A percentile compares a stretch with the other conserved stretches of the same genome.
Conservation (phyloP, 768 basidiomycete genomes). For the Vararia minispora region DNA sequence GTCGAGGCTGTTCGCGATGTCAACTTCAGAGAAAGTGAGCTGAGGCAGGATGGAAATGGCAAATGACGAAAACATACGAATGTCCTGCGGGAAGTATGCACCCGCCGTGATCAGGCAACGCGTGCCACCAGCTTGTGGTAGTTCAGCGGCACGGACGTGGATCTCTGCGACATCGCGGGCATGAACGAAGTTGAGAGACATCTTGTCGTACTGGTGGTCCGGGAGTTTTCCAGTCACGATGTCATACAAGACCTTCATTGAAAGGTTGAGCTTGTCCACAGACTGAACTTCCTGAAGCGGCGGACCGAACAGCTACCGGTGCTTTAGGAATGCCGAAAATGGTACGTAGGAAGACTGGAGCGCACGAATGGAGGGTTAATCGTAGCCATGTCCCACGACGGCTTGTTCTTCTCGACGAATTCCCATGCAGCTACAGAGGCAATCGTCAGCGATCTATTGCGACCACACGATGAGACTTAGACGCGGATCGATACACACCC, state of each 20-base stretch:
- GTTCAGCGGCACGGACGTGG: conserved; percentile 15
- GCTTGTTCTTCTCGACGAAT: too few relatives aligned
- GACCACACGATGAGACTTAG: not conserved
- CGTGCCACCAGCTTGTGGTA: conserved; percentile 21
- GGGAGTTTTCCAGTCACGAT: not conserved
- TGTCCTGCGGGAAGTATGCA: too few relatives aligned
- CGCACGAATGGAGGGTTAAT: too few relatives aligned
- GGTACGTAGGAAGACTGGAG: too few relatives aligned
- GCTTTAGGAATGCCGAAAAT: not conserved
- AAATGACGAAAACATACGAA: too few relatives aligned
- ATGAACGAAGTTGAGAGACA: conserved; percentile 15
- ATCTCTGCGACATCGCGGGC: conserved; percentile 20
- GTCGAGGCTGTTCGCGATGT: too few relatives aligned
- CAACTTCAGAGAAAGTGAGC: too few relatives aligned
- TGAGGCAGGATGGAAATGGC: too few relatives aligned
- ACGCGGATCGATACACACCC: conserved; percentile 18
- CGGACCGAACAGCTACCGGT: conserved; percentile 5
- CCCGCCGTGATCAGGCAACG: conserved; percentile 21
- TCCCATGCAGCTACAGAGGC: too few relatives aligned
- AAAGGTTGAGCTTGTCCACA: conserved; percentile 23
- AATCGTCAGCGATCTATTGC: conserved; percentile 8
- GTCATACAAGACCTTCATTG: conserved; percentile 6
- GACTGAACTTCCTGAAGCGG: conserved; percentile 22
- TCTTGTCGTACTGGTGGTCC: not conserved
- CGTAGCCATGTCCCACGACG: too few relatives aligned